Conservation (phyloP, 2,329 filamentous ascomycete genomes). For the Nannizziopsis barbatae region DNA sequence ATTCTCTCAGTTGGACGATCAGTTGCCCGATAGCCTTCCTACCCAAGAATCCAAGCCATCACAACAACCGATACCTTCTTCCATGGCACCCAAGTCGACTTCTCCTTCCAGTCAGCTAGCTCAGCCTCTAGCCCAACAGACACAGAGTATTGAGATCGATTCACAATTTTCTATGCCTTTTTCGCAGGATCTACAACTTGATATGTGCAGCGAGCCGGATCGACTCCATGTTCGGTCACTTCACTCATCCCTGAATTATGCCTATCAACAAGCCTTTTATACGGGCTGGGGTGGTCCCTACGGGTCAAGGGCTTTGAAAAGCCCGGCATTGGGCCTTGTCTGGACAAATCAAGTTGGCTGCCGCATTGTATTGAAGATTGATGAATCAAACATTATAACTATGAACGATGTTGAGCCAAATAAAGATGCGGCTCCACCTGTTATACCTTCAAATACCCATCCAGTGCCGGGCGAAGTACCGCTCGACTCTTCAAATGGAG, state of each 20-base stretch:
- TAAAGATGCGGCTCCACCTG: not conserved
- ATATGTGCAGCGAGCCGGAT: not conserved
- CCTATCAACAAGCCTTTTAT: slow-evolving; percentile 90
- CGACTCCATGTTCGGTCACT: slow-evolving; percentile 21
- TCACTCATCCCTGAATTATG: slow-evolving; percentile 54
- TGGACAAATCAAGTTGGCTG: slow-evolving; percentile 85
- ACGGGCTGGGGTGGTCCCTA: slow-evolving; percentile 81
- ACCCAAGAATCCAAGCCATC: not conserved
- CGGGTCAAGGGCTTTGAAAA: slow-evolving; percentile 45
- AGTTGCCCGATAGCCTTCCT: not conserved
- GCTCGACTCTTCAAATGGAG: not conserved
- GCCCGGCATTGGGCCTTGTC: slow-evolving; percentile 72
- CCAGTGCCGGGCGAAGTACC: not conserved
- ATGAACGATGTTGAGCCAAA: not conserved
- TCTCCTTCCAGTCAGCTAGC: not conserved
- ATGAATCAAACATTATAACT: slow-evolving; percentile 33
- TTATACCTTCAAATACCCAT: not conserved
- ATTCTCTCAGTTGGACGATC: not conserved
- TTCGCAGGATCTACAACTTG: not conserved
- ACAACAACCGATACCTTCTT: slow-evolving; percentile 9
- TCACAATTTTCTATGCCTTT: not conserved
- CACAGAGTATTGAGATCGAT: not conserved
- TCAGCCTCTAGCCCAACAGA: not conserved
- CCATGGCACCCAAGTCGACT: slow-evolving; percentile 3
- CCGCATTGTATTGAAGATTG: slow-evolving; percentile 69